phyloP scores from a whole-genome alignment of 495 filamentous ascomycete species.

The Peziza echinospora region DNA sequence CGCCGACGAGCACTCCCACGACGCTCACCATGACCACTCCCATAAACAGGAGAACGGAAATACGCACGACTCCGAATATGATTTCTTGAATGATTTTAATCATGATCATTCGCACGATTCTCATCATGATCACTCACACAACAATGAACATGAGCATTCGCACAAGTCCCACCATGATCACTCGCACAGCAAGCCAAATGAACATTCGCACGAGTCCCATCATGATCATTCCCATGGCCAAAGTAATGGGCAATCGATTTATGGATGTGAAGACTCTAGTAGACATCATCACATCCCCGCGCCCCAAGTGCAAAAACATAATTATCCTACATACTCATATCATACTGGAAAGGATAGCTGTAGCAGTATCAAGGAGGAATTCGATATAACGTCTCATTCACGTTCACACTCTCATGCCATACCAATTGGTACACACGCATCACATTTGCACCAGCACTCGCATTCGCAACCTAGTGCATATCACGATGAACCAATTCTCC shows the following conservation, averaged over 20 bases:
- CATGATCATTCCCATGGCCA: slow-evolving; percentile 2
- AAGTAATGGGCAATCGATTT: too few relatives aligned
- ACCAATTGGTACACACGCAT: slow-evolving; percentile 9
- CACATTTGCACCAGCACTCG: slow-evolving; percentile 19
- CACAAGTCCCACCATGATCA: slow-evolving; percentile 1
- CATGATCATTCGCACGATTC: not conserved
- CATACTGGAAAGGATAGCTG: too few relatives aligned
- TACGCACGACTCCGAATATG: not conserved
- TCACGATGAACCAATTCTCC: slow-evolving; percentile 23
- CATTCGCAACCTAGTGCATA: slow-evolving; percentile 23
- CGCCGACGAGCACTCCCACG: not conserved
- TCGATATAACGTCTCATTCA: slow-evolving; percentile 1
- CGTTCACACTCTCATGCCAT: slow-evolving; percentile 4
- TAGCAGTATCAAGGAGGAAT: too few relatives aligned
- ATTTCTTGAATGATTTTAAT: too few relatives aligned
- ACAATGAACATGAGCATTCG: not conserved
- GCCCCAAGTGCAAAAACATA: too few relatives aligned
- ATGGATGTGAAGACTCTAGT: too few relatives aligned
- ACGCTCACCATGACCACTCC: not conserved
- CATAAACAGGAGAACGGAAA: too few relatives aligned
- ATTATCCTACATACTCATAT: too few relatives aligned
- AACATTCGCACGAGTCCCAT: not conserved
- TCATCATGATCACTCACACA: slow-evolving; percentile 2
- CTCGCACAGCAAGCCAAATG: slow-evolving; percentile 1
- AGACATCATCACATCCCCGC: too few relatives aligned